These are phyloP conservation scores for Asparagopsis taxiformis DNA, from an alignment of 31 red algal species.

Conservation along the genomic window DNA sequence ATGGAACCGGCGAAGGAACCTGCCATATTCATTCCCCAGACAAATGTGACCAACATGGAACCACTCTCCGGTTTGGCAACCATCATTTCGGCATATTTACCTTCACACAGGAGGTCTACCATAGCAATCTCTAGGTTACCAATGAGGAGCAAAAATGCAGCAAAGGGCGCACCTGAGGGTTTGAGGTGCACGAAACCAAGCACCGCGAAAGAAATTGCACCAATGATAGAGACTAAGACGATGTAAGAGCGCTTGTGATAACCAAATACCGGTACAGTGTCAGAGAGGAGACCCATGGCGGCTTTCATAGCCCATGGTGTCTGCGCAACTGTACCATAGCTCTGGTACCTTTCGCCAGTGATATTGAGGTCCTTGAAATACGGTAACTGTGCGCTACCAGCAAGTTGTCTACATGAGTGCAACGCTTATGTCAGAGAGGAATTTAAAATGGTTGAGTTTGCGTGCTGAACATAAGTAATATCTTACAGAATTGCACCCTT, in stretches of 20 bases:
- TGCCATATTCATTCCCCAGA: conserved; percentile 67
- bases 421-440: not conserved
- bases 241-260: conserved; percentile 75
- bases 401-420: conserved; percentile 20
- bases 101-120: conserved; percentile 62
- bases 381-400: conserved; percentile 42
- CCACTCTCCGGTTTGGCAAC: conserved; percentile 59
- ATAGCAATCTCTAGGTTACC: conserved; percentile 45
- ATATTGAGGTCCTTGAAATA: conserved; percentile 61
- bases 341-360: conserved; percentile 63
- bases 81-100: conserved; percentile 74
- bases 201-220: conserved; percentile 22
- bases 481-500: conserved; percentile 65
- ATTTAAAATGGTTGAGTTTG: not conserved
- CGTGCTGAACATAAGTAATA: no score
- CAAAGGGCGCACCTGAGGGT: conserved; percentile 17
- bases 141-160: conserved; percentile 43
- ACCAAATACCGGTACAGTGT: conserved; percentile 54
- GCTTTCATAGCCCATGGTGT: conserved; percentile 74
- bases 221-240: conserved; percentile 45
- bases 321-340: conserved; percentile 48
- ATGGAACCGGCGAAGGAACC: conserved; percentile 52
- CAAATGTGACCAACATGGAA: conserved; percentile 48
- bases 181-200: conserved; percentile 35
- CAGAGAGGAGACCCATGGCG: conserved; percentile 55